Base-by-base conservation (phyloP, 78 protist genomes). In the Dictyostelium firmibasis region DNA sequence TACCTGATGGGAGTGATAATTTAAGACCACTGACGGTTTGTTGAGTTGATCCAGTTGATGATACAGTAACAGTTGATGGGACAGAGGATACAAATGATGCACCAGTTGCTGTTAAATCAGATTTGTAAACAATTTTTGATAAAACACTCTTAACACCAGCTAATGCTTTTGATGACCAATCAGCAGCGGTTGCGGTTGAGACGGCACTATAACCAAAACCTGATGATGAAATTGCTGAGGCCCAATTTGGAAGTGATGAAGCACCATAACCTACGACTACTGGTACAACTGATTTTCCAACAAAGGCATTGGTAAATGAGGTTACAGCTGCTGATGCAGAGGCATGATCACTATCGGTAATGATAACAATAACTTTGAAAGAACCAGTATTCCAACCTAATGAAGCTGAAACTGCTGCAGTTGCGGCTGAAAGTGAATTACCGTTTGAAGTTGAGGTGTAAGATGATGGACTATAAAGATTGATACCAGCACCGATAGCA, bases 271-370 rank as follows among this genome's bases (percentile, higher is more conserved):
- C 44, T 33, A 72, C 35, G 0, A 79, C 29, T 1, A 79, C 29
- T 47, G 85, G 85, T 27, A 38, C 69, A 79, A 38, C 16, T 7
- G 41, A 35, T 47, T 9, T 27, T 0, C 43, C 20, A 47, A 29
- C 16, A 3, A 79, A 25, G 2, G 47, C 2, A 3, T 23, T 47
- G 44, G 35, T 79, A 13, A 72, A 33, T 16, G 36, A 10, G 1
- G 57, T n/a, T 5, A 53, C 18, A 10, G 38, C 23, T 9, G 70
- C 20, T 4, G 76, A 36, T 6, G 85, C 4, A 14, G 84, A 11
- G 1, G 84, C 4, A 27, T 60, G 31, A 60, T 76, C 74, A 62
- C 41, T 62, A 41, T 87, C 93, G n/a, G 93, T 87, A 2, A 87
- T 41, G 31, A 87, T 25, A 43, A 78, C 47, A 9, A 87, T 29